Conservation (phyloP, 2,329 filamentous ascomycete genomes). For the Xylariaceae sp. region DNA sequence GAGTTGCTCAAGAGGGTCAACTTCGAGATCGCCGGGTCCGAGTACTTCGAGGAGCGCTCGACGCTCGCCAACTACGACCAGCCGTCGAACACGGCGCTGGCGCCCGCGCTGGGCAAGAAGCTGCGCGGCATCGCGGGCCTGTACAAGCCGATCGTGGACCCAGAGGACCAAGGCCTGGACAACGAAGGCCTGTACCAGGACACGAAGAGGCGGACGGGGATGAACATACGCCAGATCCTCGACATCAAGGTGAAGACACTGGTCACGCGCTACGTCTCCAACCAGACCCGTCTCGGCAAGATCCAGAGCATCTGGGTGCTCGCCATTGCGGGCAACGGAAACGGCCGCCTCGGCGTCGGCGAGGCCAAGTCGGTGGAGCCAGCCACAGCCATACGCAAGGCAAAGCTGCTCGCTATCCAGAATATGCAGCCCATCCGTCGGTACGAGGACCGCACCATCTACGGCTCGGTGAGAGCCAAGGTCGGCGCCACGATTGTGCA, state of each 20-base stretch:
- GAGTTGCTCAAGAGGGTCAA: constrained; percentile 40
- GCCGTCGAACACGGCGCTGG: constrained; percentile 51
- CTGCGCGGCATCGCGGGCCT: constrained; percentile 58
- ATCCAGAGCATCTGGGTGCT: constrained; percentile 77
- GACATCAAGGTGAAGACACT: constrained; percentile 72
- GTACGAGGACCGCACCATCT: constrained; percentile 93
- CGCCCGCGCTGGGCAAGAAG: constrained; percentile 56
- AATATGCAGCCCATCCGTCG: constrained; percentile 92
- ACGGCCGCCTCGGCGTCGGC: constrained; percentile 86
- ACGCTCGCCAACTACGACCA: constrained; percentile 44
- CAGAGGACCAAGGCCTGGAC: constrained; percentile 57
- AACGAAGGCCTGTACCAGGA: constrained; percentile 57
- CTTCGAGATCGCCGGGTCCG: constrained; percentile 30
- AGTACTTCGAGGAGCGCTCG: constrained; percentile 41
- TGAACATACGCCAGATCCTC: constrained; percentile 58
- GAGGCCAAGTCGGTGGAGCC: constrained; percentile 85
- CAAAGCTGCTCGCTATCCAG: constrained; percentile 79
- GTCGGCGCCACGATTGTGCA: constrained; percentile 86
- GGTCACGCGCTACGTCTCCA: constrained; percentile 75
- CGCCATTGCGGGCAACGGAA: constrained; percentile 82
- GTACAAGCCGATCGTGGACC: constrained; percentile 56
- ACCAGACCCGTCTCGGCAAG: constrained; percentile 97
- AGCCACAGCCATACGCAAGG: constrained; percentile 71
- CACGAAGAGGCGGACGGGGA: constrained; percentile 61
- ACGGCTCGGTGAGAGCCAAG: constrained; percentile 82